phyloP scores from a whole-genome alignment of 2,329 filamentous ascomycete species.

The Sclerotinia borealis region DNA sequence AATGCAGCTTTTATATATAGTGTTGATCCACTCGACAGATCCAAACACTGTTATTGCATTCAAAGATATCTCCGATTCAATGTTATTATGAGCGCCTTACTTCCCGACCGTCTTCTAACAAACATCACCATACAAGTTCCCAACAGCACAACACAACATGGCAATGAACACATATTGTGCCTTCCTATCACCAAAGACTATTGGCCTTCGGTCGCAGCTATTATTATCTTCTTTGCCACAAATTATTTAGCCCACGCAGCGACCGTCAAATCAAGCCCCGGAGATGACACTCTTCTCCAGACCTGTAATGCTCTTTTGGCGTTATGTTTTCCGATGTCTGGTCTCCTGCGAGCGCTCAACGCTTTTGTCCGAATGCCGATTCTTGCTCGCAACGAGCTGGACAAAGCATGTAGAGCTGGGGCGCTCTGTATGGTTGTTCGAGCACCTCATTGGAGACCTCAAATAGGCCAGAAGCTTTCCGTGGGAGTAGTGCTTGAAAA shows the following conservation, averaged over 20 bases:
- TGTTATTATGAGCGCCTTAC: background rate
- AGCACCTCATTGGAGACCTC: constrained; percentile 16
- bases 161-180: background rate
- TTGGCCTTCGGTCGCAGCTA: constrained; percentile 12
- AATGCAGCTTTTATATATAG: background rate
- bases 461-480: background rate
- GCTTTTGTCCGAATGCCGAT: background rate
- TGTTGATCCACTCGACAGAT: background rate
- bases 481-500: background rate
- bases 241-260: constrained; percentile 29
- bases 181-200: background rate
- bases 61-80: background rate
- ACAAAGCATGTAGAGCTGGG: constrained; percentile 18
- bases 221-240: constrained; percentile 24
- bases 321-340: constrained; percentile 20
- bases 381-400: background rate
- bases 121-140: background rate
- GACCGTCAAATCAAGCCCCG: constrained; percentile 22
- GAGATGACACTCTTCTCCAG: constrained; percentile 13
- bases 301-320: background rate
- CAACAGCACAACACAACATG: background rate
- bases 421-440: constrained; percentile 25
- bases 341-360: constrained; percentile 17
- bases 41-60: background rate
- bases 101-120: background rate